Evolutionary conservation across 2,329 filamentous ascomycete species (phyloP), one percentile per base, ranked within the genome.

Genomic region (Xylaria arbuscula): DNA sequence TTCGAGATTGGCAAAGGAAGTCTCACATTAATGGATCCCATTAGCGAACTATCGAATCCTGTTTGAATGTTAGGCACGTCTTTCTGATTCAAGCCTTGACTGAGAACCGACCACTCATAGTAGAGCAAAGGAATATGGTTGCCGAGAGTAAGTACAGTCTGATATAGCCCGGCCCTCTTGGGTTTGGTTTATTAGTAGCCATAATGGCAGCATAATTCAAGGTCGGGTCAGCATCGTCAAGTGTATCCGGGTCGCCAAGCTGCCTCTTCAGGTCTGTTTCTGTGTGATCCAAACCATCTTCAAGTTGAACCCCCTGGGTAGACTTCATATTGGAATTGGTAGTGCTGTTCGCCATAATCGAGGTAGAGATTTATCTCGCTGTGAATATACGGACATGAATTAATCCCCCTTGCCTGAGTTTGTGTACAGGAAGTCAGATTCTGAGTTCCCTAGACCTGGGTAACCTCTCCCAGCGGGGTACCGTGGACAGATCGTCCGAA

Each of bases 1-100:
- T 11, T 15, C 2, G 38, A 32, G 17, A 42, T 19, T 9, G 17
- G 13, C 13, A 22, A 42, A 34, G 1, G 17, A 11, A 24, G 9
- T 22, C 72, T 67, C 56, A 80, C 80, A 70, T 84, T 84, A 54
- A 84, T 80, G 10, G 80, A 82, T 11, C 81, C 80, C 80, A 84
- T 81, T 2, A 84, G 72, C 0, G 80, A 80, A 36, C 80, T 78
- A 50, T 83, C 81, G 42, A 81, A 83, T 1, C 81, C 80, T 81
- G 53, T 2, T 42, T 22, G 9, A n/a, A 36, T 15, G 42, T 70
- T 48, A 69, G 62, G 11, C 2, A 34, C 9, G 15, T 28, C 7
- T 28, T 34, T 32, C 8, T 13, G 34, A 17, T 32, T 11, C 10
- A 42, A 17, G 24, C 11, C 1, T 2, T n/a, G 40, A 10, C 24